Evolutionary conservation across 2,329 filamentous ascomycete species (phyloP).

Genomic region (Magnaporthales sp.): DNA sequence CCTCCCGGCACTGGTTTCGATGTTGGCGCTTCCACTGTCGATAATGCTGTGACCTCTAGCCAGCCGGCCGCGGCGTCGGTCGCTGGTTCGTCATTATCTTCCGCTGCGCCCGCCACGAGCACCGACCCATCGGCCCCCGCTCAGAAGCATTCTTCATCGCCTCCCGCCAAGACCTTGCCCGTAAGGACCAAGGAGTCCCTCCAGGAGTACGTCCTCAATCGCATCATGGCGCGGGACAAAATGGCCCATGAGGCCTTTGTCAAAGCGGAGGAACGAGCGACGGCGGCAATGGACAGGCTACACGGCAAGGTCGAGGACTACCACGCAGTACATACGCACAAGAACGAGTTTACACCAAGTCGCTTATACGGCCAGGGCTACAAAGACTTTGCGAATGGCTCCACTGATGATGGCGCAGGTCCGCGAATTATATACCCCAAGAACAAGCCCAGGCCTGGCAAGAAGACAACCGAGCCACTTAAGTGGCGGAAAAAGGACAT

Average conservation of each 20-base stretch:
- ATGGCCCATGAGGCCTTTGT: slow-evolving; percentile 45
- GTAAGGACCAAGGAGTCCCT: slow-evolving; percentile 42
- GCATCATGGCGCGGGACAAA: slow-evolving; percentile 44
- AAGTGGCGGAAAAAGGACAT: slow-evolving; percentile 73
- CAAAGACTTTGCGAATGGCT: slow-evolving; percentile 78
- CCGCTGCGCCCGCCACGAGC: slow-evolving; percentile 12
- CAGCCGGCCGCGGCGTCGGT: slow-evolving; percentile 15
- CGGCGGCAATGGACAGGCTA: slow-evolving; percentile 34
- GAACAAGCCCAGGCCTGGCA: slow-evolving; percentile 67
- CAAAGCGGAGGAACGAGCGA: slow-evolving; percentile 39
- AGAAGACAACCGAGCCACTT: slow-evolving; percentile 63
- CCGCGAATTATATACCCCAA: slow-evolving; percentile 71
- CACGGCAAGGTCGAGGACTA: slow-evolving; percentile 59
- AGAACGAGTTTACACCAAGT: slow-evolving; percentile 46
- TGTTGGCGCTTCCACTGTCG: neutral
- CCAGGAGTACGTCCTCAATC: slow-evolving; percentile 43
- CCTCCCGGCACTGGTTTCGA: slow-evolving; percentile 10
- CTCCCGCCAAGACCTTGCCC: slow-evolving; percentile 1
- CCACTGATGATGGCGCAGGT: slow-evolving; percentile 55
- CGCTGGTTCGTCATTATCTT: slow-evolving; percentile 15
- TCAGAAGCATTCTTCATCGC: neutral
- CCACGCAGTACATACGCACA: slow-evolving; percentile 46
- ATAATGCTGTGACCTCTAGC: slow-evolving; percentile 18
- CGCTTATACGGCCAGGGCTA: slow-evolving; percentile 68
- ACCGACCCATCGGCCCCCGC: neutral